Percentiles rank a stretch among this genome's conserved stretches.
Evolutionary conservation across 2,329 filamentous ascomycete species (phyloP).

Genomic region (Huntiella abstrusa): DNA sequence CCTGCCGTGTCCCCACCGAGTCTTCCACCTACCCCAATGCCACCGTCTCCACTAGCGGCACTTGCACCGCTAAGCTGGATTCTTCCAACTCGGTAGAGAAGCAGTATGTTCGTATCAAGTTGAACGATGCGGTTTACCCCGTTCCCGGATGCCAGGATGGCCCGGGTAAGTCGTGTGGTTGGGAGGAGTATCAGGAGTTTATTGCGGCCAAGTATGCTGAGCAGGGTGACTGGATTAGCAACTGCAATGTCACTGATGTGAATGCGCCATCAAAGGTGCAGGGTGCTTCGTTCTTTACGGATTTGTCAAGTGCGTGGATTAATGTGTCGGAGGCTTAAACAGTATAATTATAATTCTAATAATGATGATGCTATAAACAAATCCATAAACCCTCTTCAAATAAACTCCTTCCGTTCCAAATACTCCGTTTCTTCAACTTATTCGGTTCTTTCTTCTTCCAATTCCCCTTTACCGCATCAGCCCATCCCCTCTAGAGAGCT

Average conservation of each 20-base stretch:
- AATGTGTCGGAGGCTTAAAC: conserved; percentile 9
- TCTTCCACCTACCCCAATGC: conserved; percentile 3
- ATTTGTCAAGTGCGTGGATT: conserved; percentile 23
- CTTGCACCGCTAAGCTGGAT: conserved; percentile 5
- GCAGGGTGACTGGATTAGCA: conserved; percentile 29
- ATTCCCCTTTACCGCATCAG: too few species aligned
- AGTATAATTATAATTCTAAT: neutral
- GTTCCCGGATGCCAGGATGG: conserved; percentile 34
- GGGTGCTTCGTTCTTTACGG: conserved; percentile 31
- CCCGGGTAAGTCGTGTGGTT: conserved; percentile 33
- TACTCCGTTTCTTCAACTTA: too few species aligned
- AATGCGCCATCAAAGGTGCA: conserved; percentile 23
- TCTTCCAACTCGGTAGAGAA: conserved; percentile 15
- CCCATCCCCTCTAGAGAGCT: conserved; percentile 24
- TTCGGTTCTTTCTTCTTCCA: too few species aligned
- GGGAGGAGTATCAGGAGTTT: conserved; percentile 27
- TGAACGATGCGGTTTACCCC: conserved; percentile 46
- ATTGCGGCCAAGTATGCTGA: conserved; percentile 25
- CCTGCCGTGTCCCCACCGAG: conserved; percentile 21
- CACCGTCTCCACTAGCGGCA: conserved; percentile 3
- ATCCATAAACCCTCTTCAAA: too few species aligned
- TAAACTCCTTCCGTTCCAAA: too few species aligned
- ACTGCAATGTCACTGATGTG: conserved; percentile 27
- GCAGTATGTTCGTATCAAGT: conserved; percentile 34
- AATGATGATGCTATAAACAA: too few species aligned